Evolutionary conservation across 78 protist genomes (phyloP).

Genomic region (Dictyostelium discoideum): DNA sequence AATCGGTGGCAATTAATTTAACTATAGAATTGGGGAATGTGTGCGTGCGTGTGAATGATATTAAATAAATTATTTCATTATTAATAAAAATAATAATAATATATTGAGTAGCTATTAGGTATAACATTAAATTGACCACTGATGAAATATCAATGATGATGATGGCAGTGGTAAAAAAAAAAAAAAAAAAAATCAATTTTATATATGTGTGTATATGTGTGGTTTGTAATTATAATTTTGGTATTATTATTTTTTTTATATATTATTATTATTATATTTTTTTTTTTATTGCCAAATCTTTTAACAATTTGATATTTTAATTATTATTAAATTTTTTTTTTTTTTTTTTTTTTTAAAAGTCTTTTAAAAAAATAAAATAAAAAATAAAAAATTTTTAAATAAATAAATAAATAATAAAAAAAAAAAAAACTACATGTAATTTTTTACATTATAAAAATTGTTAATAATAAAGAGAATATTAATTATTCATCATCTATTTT

Average conservation of each 20-base stretch:
- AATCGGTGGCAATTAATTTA: background rate
- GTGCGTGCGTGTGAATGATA: too few species aligned
- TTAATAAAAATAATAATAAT: too few species aligned
- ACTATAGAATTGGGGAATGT: background rate
- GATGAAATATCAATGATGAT: background rate
- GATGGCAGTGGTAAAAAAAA: background rate
- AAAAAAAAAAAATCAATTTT: too few species aligned
- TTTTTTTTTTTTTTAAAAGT: background rate
- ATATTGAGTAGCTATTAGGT: background rate
- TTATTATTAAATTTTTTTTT: too few species aligned
- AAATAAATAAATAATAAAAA: too few species aligned
- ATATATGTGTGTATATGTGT: too few species aligned
- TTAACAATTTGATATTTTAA: background rate
- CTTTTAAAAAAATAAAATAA: background rate
- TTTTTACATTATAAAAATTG: background rate
- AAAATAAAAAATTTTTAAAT: too few species aligned
- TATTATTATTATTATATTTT: too few species aligned
- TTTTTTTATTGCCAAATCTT: background rate
- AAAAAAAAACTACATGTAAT: too few species aligned
- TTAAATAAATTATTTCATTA: too few species aligned
- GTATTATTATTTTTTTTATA: too few species aligned
- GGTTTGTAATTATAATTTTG: too few species aligned
- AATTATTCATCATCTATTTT: background rate
- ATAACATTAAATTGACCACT: background rate
- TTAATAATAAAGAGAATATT: background rate